Base-by-base conservation (phyloP, 805 yeast genomes). In the Metschnikowia amazonensis region DNA sequence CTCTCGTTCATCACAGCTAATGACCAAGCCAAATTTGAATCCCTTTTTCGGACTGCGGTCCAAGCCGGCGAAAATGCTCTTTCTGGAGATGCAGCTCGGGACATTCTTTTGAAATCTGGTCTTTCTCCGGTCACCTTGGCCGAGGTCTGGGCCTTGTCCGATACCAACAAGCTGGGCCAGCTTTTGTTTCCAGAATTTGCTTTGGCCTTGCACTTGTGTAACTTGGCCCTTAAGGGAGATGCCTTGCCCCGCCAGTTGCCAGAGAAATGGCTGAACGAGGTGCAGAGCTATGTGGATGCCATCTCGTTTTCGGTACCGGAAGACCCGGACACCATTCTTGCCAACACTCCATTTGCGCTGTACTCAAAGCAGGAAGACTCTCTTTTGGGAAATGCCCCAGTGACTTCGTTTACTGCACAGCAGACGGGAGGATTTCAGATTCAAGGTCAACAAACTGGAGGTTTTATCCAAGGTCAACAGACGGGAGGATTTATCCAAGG, bases 121-220 rank as follows among this genome's bases (percentile, higher is more conserved):
- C 72, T 92, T 44, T 72, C 80, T 34, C 89, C 96, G 2, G 73
- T 78, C 21, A 80, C 83, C 35, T 74, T 92, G 55, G 92, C 92
- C 2, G 88, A 81, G 56, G 85, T 92, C 49, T 92, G 98, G 98
- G 82, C 85, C 20, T 70, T 92, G 47, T 79, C 95, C n/a, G 98
- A 92, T 60, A 84, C 95, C 2, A 86, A 82, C 56, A 84, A 81
- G 57, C 82, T 94, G 6, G 98, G 98, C 1, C 76, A 81, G 45
- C 76, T 92, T 49, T 67, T 92, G 56, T 92, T 90, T 61, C 98
- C 98, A 2, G 97, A 92, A 64, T 92, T 92, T 72, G 95, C 95
- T 13, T 72, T 92, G 53, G 89, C 96, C 14, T 81, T 92, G 74
- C 92, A 89, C 64, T 73, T 92, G 55, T 89, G 96, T 61, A 85